These are phyloP conservation scores for Fomitopsis serialis DNA, from an alignment of 768 basidiomycete genomes.

Conservation along the genomic window DNA sequence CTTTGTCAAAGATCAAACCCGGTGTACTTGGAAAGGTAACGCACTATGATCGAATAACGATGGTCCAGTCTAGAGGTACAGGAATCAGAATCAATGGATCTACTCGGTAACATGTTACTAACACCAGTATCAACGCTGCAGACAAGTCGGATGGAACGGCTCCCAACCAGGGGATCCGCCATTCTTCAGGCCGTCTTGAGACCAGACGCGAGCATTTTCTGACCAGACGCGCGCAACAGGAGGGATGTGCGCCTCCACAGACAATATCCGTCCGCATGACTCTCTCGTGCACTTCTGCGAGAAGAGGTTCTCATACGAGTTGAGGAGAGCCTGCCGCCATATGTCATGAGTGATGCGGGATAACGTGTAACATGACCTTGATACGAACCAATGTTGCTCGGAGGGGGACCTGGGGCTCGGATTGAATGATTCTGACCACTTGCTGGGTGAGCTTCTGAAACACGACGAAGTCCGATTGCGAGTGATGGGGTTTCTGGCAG, in stretches of 20 bases:
- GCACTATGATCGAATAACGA: too few species aligned
- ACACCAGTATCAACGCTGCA: not conserved
- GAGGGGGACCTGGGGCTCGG: constrained; percentile 46
- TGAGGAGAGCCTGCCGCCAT: constrained; percentile 40
- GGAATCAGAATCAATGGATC: too few species aligned
- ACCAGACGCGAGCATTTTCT: not conserved
- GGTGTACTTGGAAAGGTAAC: too few species aligned
- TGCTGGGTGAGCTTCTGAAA: constrained; percentile 67
- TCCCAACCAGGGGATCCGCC: constrained; percentile 1
- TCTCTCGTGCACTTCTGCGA: constrained; percentile 43
- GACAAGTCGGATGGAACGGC: not conserved
- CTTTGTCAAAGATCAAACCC: too few species aligned
- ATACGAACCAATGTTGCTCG: constrained; percentile 45
- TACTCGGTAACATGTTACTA: too few species aligned
- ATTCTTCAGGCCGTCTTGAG: not conserved
- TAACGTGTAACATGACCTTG: not conserved
- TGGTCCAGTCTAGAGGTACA: too few species aligned
- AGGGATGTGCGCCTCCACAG: constrained; percentile 65
- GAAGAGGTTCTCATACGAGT: constrained; percentile 57
- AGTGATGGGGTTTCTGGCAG: constrained; percentile 60
- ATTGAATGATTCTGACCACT: constrained; percentile 52
- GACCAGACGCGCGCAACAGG: constrained; percentile 39
- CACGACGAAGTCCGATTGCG: constrained; percentile 60
- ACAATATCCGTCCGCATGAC: constrained; percentile 60
- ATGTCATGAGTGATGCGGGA: not conserved